Evolutionary conservation across 108 stramenopile species (phyloP).

Genomic region (Parietichytrium sp.): DNA sequence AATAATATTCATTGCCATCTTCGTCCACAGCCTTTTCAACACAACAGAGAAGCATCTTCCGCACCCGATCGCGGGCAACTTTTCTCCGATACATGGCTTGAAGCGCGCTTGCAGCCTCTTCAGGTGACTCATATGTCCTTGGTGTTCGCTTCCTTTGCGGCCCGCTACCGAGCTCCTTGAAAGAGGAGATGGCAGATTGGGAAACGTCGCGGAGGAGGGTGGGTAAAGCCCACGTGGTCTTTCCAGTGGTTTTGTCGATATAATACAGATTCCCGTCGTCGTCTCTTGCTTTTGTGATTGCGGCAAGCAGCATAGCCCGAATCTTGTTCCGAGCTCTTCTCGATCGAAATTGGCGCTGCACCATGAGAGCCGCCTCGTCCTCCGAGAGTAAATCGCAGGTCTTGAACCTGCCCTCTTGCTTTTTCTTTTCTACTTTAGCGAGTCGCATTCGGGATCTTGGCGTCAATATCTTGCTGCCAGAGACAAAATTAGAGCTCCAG

Average conservation of each 20-base stretch:
- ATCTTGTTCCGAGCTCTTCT: not conserved
- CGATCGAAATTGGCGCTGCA: conserved; percentile 1
- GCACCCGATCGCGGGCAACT: conserved; percentile 10
- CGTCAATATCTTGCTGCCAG: not conserved
- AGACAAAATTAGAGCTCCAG: not conserved
- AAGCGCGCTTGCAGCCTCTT: not conserved
- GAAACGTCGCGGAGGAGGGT: not conserved
- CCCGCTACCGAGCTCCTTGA: not conserved
- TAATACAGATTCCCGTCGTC: not conserved
- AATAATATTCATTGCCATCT: conserved; percentile 21
- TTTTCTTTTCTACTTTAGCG: not conserved
- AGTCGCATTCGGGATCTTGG: not conserved
- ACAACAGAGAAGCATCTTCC: not conserved
- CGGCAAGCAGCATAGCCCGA: not conserved
- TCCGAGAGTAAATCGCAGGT: not conserved
- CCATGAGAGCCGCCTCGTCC: not conserved
- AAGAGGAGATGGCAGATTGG: not conserved
- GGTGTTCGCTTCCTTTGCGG: not conserved
- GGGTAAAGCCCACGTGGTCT: not conserved
- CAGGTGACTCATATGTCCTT: not conserved
- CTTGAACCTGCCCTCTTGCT: not conserved
- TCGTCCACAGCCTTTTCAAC: conserved; percentile 10
- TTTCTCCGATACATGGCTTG: conserved; percentile 35
- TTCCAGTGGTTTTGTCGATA: not conserved
- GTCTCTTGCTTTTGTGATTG: not conserved